Conservation (phyloP, 352 stramenopile species). For the Blastocystis sp. region DNA sequence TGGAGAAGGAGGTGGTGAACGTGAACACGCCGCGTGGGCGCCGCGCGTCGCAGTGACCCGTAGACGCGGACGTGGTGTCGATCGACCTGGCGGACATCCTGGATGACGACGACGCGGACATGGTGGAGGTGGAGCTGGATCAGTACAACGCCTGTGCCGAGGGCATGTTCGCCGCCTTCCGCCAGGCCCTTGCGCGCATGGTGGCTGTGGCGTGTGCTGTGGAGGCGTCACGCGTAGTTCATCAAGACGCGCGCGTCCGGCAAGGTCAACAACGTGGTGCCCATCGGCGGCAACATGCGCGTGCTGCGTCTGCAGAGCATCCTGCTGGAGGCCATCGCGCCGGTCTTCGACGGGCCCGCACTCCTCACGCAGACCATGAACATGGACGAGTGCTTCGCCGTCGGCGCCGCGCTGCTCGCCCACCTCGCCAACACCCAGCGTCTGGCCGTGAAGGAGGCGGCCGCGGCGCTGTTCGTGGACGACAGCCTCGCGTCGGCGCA, state of each 20-base stretch:
- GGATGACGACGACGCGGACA: not conserved
- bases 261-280: not conserved
- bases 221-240: not conserved
- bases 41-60: not conserved
- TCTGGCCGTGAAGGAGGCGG: not conserved
- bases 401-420: not conserved
- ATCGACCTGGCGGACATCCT: constrained; percentile 7
- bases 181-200: not conserved
- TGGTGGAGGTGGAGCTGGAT: not conserved
- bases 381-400: constrained; percentile 9
- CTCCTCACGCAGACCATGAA: not conserved
- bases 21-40: not conserved
- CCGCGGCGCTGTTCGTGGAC: not conserved
- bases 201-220: not conserved
- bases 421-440: not conserved
- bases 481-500: not conserved
- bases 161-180: not conserved
- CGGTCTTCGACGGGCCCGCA: not conserved
- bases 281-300: constrained; percentile 3
- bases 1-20: not conserved
- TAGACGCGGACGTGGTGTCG: not conserved
- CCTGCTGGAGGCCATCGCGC: not conserved
- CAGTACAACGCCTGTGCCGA: not conserved
- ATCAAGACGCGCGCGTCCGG: not conserved
- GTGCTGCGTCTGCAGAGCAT: not conserved